phyloP scores from a whole-genome alignment of 2,329 filamentous ascomycete species.

The Rhynchosporium secalis region DNA sequence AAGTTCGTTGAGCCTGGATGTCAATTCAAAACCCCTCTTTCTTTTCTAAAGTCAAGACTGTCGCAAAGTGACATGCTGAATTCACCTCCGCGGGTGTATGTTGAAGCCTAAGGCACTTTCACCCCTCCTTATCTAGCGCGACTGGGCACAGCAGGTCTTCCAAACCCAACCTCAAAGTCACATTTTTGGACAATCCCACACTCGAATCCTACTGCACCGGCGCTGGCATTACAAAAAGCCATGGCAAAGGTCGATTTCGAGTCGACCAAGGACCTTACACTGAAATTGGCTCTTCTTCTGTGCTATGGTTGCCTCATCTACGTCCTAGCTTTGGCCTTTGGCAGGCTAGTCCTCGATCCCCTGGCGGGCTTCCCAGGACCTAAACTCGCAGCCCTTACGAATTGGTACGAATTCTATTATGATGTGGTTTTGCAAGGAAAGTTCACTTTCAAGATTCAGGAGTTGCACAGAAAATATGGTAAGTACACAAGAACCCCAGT shows the following conservation, averaged over 20 bases:
- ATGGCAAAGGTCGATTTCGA: slow-evolving; percentile 5
- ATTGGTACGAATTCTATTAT: slow-evolving; percentile 37
- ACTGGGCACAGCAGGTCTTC: slow-evolving; percentile 8
- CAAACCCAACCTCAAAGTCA: slow-evolving; percentile 6
- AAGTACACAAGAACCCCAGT: not conserved
- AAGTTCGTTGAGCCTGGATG: not conserved
- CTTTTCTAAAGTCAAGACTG: not conserved
- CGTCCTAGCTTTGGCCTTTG: slow-evolving; percentile 13
- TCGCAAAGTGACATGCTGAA: not conserved
- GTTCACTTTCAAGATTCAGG: slow-evolving; percentile 21
- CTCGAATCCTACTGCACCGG: not conserved
- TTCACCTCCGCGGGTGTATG: not conserved
- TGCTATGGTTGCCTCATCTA: slow-evolving; percentile 12
- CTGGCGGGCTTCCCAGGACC: slow-evolving; percentile 38
- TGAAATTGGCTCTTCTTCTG: slow-evolving; percentile 5
- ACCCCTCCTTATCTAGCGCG: slow-evolving; percentile 8
- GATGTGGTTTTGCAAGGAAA: slow-evolving; percentile 30
- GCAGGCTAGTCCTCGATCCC: slow-evolving; percentile 40
- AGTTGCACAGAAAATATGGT: slow-evolving; percentile 29
- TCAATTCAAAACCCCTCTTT: not conserved
- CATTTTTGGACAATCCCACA: slow-evolving; percentile 8
- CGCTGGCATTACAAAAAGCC: not conserved
- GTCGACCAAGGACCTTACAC: not conserved
- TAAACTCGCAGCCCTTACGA: slow-evolving; percentile 30
- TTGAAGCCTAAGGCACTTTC: slow-evolving; percentile 7